Evolutionary conservation across 2,329 filamentous ascomycete species (phyloP).

Genomic region (Lasiodiplodia sp.): DNA sequence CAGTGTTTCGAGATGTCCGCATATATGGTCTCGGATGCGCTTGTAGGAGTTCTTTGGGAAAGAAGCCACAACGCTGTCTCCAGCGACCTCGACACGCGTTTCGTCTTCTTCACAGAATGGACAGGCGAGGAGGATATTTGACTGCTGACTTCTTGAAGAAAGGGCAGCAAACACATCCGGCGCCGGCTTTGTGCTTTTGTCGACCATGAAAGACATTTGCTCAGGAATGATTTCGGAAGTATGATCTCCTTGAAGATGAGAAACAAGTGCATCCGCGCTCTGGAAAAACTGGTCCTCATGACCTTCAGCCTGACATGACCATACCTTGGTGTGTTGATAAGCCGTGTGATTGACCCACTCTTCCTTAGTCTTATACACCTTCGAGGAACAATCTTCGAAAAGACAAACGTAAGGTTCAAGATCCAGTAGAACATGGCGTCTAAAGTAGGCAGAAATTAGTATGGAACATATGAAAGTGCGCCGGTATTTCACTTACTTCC

Average conservation of each 20-base stretch:
- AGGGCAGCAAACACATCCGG: not conserved
- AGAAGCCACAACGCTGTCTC: too few species aligned
- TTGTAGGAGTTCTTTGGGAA: not conserved
- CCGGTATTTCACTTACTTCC: not conserved
- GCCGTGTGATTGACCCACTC: not conserved
- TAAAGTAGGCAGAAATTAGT: not conserved
- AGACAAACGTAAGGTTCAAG: not conserved
- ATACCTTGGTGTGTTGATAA: not conserved
- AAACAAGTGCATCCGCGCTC: not conserved
- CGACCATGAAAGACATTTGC: not conserved
- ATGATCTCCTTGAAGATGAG: not conserved
- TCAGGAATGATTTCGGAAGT: not conserved
- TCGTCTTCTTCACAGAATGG: not conserved
- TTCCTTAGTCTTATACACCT: slow-evolving; percentile 1
- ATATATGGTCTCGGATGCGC: not conserved
- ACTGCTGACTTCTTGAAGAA: not conserved
- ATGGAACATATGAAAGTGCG: not conserved
- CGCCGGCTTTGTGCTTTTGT: not conserved
- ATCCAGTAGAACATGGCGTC: not conserved
- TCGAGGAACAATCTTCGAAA: not conserved
- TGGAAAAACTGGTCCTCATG: not conserved
- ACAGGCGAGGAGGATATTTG: not conserved
- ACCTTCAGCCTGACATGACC: not conserved
- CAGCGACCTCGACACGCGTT: not conserved
- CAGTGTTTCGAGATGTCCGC: not conserved